Conservation (phyloP, 129 eudicot species). For the Apium graveolens region DNA sequence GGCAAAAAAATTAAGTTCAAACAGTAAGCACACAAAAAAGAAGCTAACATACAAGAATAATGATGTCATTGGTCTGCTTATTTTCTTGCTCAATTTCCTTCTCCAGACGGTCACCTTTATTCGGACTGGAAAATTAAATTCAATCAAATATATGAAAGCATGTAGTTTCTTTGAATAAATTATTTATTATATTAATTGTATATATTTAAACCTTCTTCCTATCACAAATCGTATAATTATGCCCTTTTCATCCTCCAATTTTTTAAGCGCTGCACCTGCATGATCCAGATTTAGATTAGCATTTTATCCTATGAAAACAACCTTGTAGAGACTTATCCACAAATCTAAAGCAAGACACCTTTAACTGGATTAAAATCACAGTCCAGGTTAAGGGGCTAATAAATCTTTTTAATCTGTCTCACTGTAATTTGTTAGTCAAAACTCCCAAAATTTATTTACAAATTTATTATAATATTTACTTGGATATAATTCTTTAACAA, state of each 20-base stretch:
- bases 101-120: constrained; percentile 56
- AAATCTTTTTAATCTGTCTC: not conserved
- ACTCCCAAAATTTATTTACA: not conserved
- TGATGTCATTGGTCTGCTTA: constrained; percentile 52
- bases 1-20: not conserved
- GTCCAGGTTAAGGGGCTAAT: too few species aligned
- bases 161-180: not conserved
- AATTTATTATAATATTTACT: not conserved
- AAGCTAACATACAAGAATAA: constrained; percentile 62
- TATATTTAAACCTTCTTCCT: constrained; percentile 60
- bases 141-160: constrained; percentile 16
- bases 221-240: constrained; percentile 78
- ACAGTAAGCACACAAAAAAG: not conserved
- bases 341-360: not conserved
- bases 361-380: not conserved
- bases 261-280: constrained; percentile 53
- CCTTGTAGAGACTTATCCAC: not conserved
- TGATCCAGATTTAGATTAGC: not conserved
- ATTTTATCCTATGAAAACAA: not conserved
- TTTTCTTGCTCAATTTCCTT: constrained; percentile 55
- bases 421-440: not conserved
- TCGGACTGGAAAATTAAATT: constrained; percentile 38
- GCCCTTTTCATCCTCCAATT: constrained; percentile 63
- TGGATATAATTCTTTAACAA: not conserved
- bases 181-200: constrained; percentile 4